Evolutionary conservation across 2,329 filamentous ascomycete genomes (phyloP), one percentile per base, ranked within the genome.

Genomic region (Esteya vermicola): DNA sequence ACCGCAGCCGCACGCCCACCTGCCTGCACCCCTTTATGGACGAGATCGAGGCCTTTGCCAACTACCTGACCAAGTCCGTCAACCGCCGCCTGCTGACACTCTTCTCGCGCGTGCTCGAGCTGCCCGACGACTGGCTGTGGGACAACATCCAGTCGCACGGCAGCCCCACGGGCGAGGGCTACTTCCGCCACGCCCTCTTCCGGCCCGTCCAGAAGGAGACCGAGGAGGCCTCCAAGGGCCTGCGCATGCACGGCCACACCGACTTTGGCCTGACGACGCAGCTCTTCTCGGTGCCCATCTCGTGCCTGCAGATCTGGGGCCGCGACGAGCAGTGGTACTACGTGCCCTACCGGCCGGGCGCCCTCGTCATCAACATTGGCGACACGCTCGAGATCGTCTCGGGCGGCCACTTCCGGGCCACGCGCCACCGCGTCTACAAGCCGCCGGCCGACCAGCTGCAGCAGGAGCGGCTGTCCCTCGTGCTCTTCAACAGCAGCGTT

Each of bases 21-120:
- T 69, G 65, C 37, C 50, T 68, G 1, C 56, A 59, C 40, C 64
- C 65, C 0, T 66, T 66, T 44, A 67, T 67, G 63, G 64, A 67
- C 43, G 65, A 68, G 45, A 65, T 68, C 37, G 58, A 58, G 38
- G 53, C 56, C 1, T 51, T 67, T 48, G 57, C 57, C 53, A 57
- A 62, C 50, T 68, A 67, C 45, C 51, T 67, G n/a, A 66, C 61
- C 13, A 54, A 62, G 33, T 66, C 62, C 1, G 63, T 68, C 16
- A 67, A 67, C 49, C 56, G 62, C 5, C 53, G 64, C 3, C 53
- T 62, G 4, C 47, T 62, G 9, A 56, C 48, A 4, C 54, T 66
- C 10, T 57, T 65, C 32, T 64, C 61, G 1, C 56, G 58, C 12
- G 62, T 65, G 1, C 52, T 66, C 3, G 63, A 65, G 45, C 51